These are phyloP conservation scores for Phytophthora melonis DNA, from an alignment of 352 stramenopile genomes.

Conservation along the genomic window DNA sequence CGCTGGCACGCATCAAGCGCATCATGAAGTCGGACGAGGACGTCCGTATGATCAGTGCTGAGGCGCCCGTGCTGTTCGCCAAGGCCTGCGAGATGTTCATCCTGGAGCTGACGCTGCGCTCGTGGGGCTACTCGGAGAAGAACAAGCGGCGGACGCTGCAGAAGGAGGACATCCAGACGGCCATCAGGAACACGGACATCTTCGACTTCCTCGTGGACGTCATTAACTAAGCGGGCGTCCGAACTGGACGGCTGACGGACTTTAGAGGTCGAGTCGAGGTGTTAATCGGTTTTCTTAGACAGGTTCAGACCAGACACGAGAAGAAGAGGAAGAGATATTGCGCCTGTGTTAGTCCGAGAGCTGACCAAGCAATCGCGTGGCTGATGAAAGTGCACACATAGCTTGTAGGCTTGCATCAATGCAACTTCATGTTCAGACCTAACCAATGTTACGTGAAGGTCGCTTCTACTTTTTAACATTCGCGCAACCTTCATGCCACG, in stretches of 20 bases:
- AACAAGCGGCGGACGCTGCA: conserved; percentile 95
- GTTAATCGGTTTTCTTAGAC: conserved; percentile 9
- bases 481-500: conserved; percentile 1
- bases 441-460: neutral
- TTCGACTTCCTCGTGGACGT: conserved; percentile 99
- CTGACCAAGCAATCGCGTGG: neutral
- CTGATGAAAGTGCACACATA: neutral
- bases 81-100: conserved; percentile 99
- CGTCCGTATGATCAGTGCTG: conserved; percentile 98
- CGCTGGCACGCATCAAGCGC: conserved; percentile 98
- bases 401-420: neutral
- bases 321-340: neutral
- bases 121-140: conserved; percentile 89
- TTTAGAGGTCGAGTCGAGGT: conserved; percentile 2
- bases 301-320: neutral
- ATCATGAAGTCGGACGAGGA: conserved; percentile 99
- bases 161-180: conserved; percentile 98
- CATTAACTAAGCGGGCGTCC: conserved; percentile 74
- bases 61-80: conserved; percentile 99
- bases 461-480: neutral
- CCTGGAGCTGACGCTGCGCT: conserved; percentile 97
- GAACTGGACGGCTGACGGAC: neutral
- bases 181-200: conserved; percentile 98
- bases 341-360: neutral
- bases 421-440: neutral